Evolutionary conservation across 371 early-diverging fungal genomes (phyloP), one percentile per base, ranked within the genome.

Genomic region (Sporodiniella umbellata): DNA sequence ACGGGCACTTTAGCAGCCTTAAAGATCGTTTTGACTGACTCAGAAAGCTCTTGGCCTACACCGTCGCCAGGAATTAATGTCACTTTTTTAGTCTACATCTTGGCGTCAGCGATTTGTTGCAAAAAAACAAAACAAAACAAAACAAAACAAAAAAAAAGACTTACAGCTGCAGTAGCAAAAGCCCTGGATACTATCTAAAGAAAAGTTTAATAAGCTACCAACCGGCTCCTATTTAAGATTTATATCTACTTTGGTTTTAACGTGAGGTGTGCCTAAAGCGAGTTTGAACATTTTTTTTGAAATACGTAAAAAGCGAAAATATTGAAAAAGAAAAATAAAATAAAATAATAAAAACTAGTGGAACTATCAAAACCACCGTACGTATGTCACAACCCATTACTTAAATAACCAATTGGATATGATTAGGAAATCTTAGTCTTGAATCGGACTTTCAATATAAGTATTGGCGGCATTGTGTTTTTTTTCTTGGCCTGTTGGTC

Each of bases 31-130:
- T 95, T 95, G 52, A 98, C 95, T 17, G 96, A 82, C 21, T 75
- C 65, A 51, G 95, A 84, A 56, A 93, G 82, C 70, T 98, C 98
- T 63, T 84, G 83, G 53, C 98, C 98, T 51, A 96, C 88, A 73
- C 98, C 98, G 67, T 98, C 98, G 63, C 98, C 98, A 39, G 97
- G 98, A 62, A 98, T 94, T 47, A 98, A 74, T 17, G 98, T 98
- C 48, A 95, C 94, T 21, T 40, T 40, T 21, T 40, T 18, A 7
- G 40, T 15, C 35, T 35, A 40, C 5, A 37, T 21, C 10, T 40
- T 19, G 15, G 40, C 21, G 1, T 8, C n/a, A 35, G 11, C n/a
- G 1, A 11, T 35, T 5, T 35, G 11, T 35, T 35, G 12, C 30
- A 4, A 28, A 28, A 10, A 4, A 28, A n/a, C n/a, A 28, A 28